Percentiles rank a stretch among this genome's conserved stretches.
Conservation (phyloP, 306 rosid genomes). For the Glycyrrhiza uralensis region DNA sequence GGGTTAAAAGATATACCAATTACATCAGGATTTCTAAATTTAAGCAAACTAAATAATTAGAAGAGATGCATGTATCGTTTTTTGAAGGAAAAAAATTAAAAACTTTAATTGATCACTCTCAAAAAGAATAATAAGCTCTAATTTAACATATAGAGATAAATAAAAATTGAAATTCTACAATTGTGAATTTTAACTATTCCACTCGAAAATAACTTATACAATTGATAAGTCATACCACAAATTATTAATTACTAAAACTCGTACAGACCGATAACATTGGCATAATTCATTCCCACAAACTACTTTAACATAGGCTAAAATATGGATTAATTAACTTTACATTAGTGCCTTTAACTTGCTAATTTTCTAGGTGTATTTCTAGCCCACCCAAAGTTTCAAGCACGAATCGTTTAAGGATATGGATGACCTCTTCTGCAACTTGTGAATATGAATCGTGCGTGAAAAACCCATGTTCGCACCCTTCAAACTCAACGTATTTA, state of each 20-base stretch:
- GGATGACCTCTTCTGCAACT: constrained; percentile 40
- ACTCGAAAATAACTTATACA: neutral
- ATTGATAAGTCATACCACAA: neutral
- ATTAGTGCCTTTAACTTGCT: neutral
- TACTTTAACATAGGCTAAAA: neutral
- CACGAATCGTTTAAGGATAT: constrained; percentile 52
- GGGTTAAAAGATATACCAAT: no score
- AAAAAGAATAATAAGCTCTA: no score
- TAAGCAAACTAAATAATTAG: no score
- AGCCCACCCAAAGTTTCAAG: constrained; percentile 36
- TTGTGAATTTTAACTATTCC: neutral
- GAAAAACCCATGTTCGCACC: constrained; percentile 77
- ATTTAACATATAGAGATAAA: neutral
- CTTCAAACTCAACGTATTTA: constrained; percentile 70
- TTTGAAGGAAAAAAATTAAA: no score
- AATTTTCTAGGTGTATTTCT: neutral
- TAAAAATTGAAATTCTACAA: neutral
- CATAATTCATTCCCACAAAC: neutral
- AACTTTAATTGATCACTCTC: no score
- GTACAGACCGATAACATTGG: neutral
- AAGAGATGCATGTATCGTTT: no score
- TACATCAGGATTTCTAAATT: no score
- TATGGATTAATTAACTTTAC: neutral
- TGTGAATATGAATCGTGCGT: constrained; percentile 60
- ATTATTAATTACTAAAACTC: no score